phyloP scores from a whole-genome alignment of 306 rosid species.

The Aeschynomene evenia region DNA sequence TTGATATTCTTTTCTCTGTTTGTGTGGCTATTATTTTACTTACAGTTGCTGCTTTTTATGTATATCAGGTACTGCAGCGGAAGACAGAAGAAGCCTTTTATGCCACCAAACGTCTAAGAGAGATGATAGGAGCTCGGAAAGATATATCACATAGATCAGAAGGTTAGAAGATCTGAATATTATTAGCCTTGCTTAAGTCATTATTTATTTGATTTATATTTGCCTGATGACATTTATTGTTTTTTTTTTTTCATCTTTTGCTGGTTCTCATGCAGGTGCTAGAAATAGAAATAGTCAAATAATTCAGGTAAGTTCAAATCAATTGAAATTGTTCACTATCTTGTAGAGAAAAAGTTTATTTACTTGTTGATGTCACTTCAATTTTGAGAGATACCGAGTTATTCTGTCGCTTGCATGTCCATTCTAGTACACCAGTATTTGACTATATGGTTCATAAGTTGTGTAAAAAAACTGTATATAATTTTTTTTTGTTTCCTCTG shows the following conservation, averaged over 20 bases:
- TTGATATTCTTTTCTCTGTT: background rate
- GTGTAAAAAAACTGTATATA: background rate
- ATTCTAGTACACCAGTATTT: background rate
- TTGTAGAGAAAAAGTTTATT: background rate
- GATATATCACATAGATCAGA: conserved; percentile 42
- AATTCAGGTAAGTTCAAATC: conserved; percentile 57
- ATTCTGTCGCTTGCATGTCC: background rate
- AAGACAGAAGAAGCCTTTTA: conserved; percentile 78
- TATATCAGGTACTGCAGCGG: conserved; percentile 78
- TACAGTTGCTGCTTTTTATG: conserved; percentile 6
- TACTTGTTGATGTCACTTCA: background rate
- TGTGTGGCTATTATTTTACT: conserved; percentile 1
- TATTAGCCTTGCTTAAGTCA: conserved; percentile 8
- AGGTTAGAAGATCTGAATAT: conserved; percentile 43
- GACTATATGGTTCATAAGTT: background rate
- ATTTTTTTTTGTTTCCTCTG: background rate
- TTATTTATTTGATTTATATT: conserved; percentile 1
- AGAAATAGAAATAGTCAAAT: conserved; percentile 39
- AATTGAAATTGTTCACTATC: conserved; percentile 18
- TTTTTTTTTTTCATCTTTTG: conserved; percentile 16
- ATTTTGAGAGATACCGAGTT: background rate
- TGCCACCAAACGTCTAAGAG: conserved; percentile 64
- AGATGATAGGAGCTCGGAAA: conserved; percentile 69
- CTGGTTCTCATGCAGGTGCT: conserved; percentile 53
- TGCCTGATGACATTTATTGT: background rate